phyloP scores from a whole-genome alignment of 768 basidiomycete genomes.

The Kondoa subrosea region DNA sequence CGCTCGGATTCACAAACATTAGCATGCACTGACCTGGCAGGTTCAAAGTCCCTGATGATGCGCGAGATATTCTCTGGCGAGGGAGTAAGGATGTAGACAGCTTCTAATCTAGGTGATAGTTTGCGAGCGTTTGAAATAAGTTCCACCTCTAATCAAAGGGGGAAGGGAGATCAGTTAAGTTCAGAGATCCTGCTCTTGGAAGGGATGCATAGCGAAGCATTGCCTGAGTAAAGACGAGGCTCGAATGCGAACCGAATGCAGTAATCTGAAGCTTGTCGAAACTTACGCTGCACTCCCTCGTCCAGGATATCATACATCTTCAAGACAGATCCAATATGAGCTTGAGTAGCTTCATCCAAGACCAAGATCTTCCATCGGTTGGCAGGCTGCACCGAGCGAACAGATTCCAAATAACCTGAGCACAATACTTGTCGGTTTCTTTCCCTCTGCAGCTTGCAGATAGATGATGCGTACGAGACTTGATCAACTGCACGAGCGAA shows the following conservation, averaged over 20 bases:
- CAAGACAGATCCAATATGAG: slow-evolving; percentile 62
- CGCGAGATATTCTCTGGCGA: slow-evolving; percentile 85
- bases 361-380: slow-evolving; percentile 89
- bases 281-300: slow-evolving; percentile 67
- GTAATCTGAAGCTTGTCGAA: too few relatives aligned
- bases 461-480: neutral
- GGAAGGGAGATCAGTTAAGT: too few relatives aligned
- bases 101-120: slow-evolving; percentile 70
- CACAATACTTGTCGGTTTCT: neutral
- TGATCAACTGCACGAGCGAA: neutral
- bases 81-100: slow-evolving; percentile 84
- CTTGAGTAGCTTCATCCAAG: slow-evolving; percentile 80
- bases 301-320: slow-evolving; percentile 87
- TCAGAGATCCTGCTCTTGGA: too few relatives aligned
- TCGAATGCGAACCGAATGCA: too few relatives aligned
- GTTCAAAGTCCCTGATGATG: slow-evolving; percentile 63
- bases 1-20: slow-evolving; percentile 14
- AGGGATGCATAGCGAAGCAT: too few relatives aligned
- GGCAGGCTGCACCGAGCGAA: slow-evolving; percentile 69
- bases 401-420: slow-evolving; percentile 79
- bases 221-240: too few relatives aligned
- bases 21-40: slow-evolving; percentile 10
- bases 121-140: slow-evolving; percentile 66
- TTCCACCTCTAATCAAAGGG: slow-evolving; percentile 95
- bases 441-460: neutral